phyloP scores from a whole-genome alignment of 169 alveolate genomes.

The Babesia caballi region DNA sequence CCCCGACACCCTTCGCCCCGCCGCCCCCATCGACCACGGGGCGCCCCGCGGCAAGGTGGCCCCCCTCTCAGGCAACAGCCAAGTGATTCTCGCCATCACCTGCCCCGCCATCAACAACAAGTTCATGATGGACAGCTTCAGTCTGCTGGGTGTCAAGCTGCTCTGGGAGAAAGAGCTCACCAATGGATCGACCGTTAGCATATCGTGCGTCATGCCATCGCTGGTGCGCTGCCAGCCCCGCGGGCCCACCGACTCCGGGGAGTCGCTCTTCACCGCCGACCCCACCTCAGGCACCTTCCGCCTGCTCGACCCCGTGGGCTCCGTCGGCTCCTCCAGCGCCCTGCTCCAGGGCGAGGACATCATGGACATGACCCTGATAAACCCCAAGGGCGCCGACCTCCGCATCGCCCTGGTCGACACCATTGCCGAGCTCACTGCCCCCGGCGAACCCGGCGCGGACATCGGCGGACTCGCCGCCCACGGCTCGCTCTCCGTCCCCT shows the following conservation, averaged over 20 bases:
- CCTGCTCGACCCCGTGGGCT: background rate
- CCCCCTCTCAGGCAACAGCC: background rate
- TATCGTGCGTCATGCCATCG: constrained; percentile 17
- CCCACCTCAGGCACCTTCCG: background rate
- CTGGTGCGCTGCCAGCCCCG: background rate
- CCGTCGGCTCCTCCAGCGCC: background rate
- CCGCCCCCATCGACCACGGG: too few species aligned
- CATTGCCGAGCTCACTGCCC: background rate
- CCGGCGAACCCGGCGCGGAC: background rate
- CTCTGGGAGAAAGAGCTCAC: constrained; percentile 1
- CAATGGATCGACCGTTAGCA: background rate
- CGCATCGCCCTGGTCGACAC: constrained; percentile 1
- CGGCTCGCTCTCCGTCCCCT: background rate
- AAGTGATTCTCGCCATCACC: constrained; percentile 19
- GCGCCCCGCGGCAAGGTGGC: too few species aligned
- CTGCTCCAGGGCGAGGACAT: background rate
- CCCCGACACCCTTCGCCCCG: background rate
- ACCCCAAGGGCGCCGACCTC: background rate
- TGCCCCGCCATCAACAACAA: constrained; percentile 34
- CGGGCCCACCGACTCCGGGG: background rate
- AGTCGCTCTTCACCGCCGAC: background rate
- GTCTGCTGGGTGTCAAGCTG: constrained; percentile 18
- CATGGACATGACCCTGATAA: background rate
- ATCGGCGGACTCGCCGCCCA: background rate
- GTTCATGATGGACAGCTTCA: constrained; percentile 16